phyloP scores from a whole-genome alignment of 768 basidiomycete genomes.

The Cystofilobasidium capitatum region DNA sequence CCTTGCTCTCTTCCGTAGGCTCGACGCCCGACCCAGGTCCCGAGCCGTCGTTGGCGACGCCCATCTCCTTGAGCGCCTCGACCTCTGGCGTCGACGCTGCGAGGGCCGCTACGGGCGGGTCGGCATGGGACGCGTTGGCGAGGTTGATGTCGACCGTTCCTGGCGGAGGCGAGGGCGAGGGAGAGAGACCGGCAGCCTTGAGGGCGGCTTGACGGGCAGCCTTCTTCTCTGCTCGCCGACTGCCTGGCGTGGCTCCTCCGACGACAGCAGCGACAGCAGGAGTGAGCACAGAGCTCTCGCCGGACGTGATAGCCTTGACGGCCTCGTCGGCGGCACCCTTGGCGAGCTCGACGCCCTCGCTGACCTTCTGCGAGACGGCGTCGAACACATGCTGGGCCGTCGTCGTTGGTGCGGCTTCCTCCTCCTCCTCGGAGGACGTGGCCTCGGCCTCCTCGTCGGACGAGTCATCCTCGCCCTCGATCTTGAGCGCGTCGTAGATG shows the following conservation, averaged over 20 bases:
- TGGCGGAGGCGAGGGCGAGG: not conserved
- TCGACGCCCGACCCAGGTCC: constrained; percentile 13
- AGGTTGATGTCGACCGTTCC: not conserved
- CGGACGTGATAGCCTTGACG: not conserved
- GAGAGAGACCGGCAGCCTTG: constrained; percentile 1
- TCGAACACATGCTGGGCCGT: not conserved
- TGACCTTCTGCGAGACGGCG: not conserved
- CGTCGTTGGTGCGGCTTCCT: not conserved
- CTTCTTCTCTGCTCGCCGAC: constrained; percentile 16
- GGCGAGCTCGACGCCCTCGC: not conserved
- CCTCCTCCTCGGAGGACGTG: constrained; percentile 7
- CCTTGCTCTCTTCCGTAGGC: not conserved
- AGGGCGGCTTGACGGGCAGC: constrained; percentile 8
- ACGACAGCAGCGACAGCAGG: not conserved
- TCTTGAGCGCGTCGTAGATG: constrained; percentile 23
- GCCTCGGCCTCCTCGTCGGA: constrained; percentile 1
- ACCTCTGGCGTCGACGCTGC: constrained; percentile 24
- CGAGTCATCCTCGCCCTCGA: constrained; percentile 20
- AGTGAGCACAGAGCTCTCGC: too few species aligned
- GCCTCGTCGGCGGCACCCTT: not conserved
- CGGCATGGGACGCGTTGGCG: constrained; percentile 4
- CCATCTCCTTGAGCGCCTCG: constrained; percentile 25
- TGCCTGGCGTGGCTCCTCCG: constrained; percentile 6
- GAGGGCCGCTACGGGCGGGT: constrained; percentile 16
- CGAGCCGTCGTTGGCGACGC: constrained; percentile 19